Conservation (phyloP, 1,139 yeast species). For the Insectozyma bohioensis region DNA sequence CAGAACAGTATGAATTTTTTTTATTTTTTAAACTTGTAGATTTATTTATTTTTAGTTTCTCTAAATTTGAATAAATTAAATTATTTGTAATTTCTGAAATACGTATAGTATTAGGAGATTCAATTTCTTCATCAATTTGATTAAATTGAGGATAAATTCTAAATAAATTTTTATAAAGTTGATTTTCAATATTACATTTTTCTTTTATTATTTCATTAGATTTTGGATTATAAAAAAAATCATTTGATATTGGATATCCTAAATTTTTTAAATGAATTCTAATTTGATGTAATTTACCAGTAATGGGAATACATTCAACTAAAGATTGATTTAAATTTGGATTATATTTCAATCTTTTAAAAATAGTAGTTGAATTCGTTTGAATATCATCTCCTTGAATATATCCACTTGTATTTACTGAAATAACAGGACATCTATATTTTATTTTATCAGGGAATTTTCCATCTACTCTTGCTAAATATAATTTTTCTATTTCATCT, state of each 20-base stretch:
- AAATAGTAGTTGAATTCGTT: conserved; percentile 33
- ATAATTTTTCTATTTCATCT: conserved; percentile 43
- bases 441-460: conserved; percentile 42
- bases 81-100: conserved; percentile 15
- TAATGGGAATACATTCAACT: conserved; percentile 63
- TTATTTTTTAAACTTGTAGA: conserved; percentile 3
- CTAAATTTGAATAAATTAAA: conserved; percentile 11
- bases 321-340: conserved; percentile 45
- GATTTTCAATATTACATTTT: conserved; percentile 28
- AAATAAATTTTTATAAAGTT: conserved; percentile 26
- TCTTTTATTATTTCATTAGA: conserved; percentile 5
- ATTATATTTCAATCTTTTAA: conserved; percentile 26
- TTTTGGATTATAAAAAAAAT: conserved; percentile 50
- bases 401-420: conserved; percentile 34
- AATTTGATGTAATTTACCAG: conserved; percentile 81
- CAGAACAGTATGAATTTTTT: conserved; percentile 24
- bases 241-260: conserved; percentile 71
- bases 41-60: conserved; percentile 19
- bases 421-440: conserved; percentile 37
- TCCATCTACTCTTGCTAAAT: conserved; percentile 65
- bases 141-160: conserved; percentile 17
- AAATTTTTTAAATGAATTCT: conserved; percentile 67
- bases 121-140: conserved; percentile 5
- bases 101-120: conserved; percentile 16
- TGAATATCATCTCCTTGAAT: conserved; percentile 34